Conservation (phyloP, 1,284 basidiomycete species). For the Papiliotrema nemorosa region DNA sequence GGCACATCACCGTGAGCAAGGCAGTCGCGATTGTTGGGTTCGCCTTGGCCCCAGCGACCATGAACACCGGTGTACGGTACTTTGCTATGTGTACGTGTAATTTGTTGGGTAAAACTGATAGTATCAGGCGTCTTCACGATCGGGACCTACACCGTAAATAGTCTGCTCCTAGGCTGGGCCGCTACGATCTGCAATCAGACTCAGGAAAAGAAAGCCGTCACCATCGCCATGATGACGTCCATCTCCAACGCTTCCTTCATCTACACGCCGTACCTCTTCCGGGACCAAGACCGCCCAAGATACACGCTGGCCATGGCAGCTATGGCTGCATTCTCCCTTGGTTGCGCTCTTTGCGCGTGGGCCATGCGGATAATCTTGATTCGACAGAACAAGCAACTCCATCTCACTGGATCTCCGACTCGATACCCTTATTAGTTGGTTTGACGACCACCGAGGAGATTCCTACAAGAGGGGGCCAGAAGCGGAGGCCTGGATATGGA, state of each 20-base stretch:
- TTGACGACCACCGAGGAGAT: no score
- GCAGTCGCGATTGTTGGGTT: slow-evolving; percentile 23
- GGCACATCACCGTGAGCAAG: slow-evolving; percentile 28
- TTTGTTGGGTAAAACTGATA: neutral
- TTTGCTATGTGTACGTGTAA: slow-evolving; percentile 24
- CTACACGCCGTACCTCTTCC: slow-evolving; percentile 35
- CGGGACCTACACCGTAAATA: slow-evolving; percentile 34
- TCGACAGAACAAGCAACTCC: slow-evolving; percentile 12
- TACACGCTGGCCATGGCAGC: slow-evolving; percentile 11
- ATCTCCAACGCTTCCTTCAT: slow-evolving; percentile 30
- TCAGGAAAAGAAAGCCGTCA: slow-evolving; percentile 34
- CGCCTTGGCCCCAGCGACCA: slow-evolving; percentile 21
- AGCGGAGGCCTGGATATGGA: no score
- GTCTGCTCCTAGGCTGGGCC: slow-evolving; percentile 36
- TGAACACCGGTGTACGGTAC: slow-evolving; percentile 28
- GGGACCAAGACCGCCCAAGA: slow-evolving; percentile 18
- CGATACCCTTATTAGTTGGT: slow-evolving; percentile 1
- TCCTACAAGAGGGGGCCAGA: no score
- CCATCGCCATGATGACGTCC: slow-evolving; percentile 26
- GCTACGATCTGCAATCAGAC: slow-evolving; percentile 35
- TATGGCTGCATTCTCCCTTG: slow-evolving; percentile 22
- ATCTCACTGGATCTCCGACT: neutral
- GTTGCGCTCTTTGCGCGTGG: slow-evolving; percentile 11
- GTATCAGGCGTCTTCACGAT: slow-evolving; percentile 23
- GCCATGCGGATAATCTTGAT: slow-evolving; percentile 16